phyloP scores from a whole-genome alignment of 306 rosid genomes.

The Hippophae tibetana region DNA sequence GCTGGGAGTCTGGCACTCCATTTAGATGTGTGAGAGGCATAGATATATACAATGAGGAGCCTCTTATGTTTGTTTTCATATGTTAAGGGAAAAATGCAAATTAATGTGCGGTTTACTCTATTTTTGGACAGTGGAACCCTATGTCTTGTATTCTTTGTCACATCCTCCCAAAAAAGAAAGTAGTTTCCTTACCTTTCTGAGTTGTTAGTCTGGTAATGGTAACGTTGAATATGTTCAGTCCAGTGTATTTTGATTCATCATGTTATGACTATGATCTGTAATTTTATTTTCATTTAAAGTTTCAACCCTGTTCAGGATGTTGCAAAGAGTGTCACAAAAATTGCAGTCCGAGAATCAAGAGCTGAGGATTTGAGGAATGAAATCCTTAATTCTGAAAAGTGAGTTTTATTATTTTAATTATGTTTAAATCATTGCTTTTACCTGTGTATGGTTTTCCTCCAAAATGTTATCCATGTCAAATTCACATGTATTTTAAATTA shows the following conservation, averaged over 20 bases:
- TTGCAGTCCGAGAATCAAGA: constrained; percentile 77
- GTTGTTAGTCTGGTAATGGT: too few species aligned
- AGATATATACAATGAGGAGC: neutral
- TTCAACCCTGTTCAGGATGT: constrained; percentile 46
- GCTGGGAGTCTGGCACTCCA: neutral
- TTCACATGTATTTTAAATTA: neutral
- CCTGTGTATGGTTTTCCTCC: neutral
- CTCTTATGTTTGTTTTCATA: neutral
- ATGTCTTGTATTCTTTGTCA: too few species aligned
- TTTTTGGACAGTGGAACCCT: too few species aligned
- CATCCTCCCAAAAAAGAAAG: too few species aligned
- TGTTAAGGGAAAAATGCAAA: neutral
- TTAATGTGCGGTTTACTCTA: neutral
- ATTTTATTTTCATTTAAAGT: constrained; percentile 10
- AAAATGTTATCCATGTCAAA: neutral
- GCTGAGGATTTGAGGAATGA: constrained; percentile 92
- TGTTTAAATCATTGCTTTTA: neutral
- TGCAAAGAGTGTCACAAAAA: constrained; percentile 76
- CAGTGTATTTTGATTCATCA: neutral
- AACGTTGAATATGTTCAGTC: too few species aligned
- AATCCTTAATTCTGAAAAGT: constrained; percentile 90
- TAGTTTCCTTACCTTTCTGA: too few species aligned
- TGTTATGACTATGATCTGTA: neutral
- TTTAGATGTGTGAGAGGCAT: neutral
- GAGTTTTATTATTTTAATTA: constrained; percentile 20